These are phyloP conservation scores for Leucocoprinus gongylophorus DNA, from an alignment of 1,284 basidiomycete genomes.

Conservation along the genomic window DNA sequence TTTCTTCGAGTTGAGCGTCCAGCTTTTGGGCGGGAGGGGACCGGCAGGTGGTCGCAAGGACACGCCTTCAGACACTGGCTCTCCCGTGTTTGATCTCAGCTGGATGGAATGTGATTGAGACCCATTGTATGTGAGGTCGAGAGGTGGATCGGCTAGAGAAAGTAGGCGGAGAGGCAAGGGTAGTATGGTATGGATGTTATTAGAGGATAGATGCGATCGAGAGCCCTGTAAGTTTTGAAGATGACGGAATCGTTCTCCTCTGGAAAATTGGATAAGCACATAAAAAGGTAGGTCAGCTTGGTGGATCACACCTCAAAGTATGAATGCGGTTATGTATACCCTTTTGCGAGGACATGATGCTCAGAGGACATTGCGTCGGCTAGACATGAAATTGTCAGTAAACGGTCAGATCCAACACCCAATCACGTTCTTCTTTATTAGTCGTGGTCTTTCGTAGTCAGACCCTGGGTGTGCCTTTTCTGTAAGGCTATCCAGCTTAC, in stretches of 20 bases:
- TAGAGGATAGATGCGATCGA: constrained; percentile 29
- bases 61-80: constrained; percentile 12
- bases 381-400: not conserved
- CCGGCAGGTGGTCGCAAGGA: constrained; percentile 29
- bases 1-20: constrained; percentile 29
- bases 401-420: no score
- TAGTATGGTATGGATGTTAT: constrained; percentile 29
- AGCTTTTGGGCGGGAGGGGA: constrained; percentile 44
- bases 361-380: constrained; percentile 2
- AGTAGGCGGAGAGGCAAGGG: constrained; percentile 37
- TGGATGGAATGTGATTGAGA: not conserved
- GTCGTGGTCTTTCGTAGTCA: no score
- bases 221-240: constrained; percentile 45
- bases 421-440: no score
- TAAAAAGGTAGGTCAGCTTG: not conserved
- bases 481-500: no score
- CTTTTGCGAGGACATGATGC: constrained; percentile 20
- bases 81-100: constrained; percentile 11
- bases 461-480: no score
- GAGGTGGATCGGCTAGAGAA: constrained; percentile 19
- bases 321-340: constrained; percentile 45
- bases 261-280: constrained; percentile 18
- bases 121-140: not conserved
- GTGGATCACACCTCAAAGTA: constrained; percentile 35
- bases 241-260: constrained; percentile 65